These are phyloP conservation scores for Endocalyx cinctus DNA, from an alignment of 2,329 filamentous ascomycete species.

Conservation along the genomic window DNA sequence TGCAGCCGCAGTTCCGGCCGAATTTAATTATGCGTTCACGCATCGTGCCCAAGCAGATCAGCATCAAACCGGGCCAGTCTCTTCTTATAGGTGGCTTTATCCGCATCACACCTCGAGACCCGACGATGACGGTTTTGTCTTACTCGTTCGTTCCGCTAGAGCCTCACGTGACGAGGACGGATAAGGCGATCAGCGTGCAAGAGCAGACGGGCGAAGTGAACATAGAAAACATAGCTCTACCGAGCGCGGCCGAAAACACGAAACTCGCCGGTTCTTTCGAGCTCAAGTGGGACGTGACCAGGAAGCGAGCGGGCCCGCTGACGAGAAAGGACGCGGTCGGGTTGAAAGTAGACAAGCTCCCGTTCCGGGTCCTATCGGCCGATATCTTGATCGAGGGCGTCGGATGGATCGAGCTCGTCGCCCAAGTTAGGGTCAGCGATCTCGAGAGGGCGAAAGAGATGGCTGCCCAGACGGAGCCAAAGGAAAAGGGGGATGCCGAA, in stretches of 20 bases:
- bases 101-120: constrained; percentile 72
- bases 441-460: too few species aligned
- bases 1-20: constrained; percentile 60
- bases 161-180: constrained; percentile 71
- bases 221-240: constrained; percentile 59
- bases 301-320: constrained; percentile 67
- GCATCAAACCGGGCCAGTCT: constrained; percentile 72
- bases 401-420: constrained; percentile 86
- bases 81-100: constrained; percentile 82
- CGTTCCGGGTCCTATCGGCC: constrained; percentile 72
- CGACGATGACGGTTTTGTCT: constrained; percentile 64
- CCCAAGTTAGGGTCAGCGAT: constrained; percentile 66
- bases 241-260: constrained; percentile 54
- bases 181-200: constrained; percentile 75
- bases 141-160: constrained; percentile 81
- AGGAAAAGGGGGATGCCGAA: constrained; percentile 13
- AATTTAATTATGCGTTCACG: constrained; percentile 76
- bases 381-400: constrained; percentile 90
- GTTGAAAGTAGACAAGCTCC: constrained; percentile 62
- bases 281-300: constrained; percentile 80
- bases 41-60: constrained; percentile 66
- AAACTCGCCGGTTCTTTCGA: constrained; percentile 69
- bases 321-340: constrained; percentile 59
- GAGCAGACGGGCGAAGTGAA: constrained; percentile 54
- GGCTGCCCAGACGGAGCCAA: constrained; percentile 23